phyloP scores from a whole-genome alignment of 2,329 filamentous ascomycete genomes.

The Arthrobotrys conoides region DNA sequence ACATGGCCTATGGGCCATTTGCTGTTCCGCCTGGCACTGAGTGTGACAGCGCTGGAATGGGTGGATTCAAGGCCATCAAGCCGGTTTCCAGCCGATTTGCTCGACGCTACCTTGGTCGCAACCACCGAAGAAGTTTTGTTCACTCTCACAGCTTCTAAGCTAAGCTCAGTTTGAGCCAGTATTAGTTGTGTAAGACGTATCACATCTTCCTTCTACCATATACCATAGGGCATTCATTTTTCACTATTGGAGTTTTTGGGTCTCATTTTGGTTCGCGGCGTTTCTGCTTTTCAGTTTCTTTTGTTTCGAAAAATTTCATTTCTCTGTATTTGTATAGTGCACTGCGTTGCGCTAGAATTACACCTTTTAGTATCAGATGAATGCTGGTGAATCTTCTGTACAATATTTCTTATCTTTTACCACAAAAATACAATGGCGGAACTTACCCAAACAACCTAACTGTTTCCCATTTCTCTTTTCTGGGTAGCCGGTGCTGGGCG shows the following conservation, averaged over 20 bases:
- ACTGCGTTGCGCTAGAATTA: constrained; percentile 31
- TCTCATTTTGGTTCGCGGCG: constrained; percentile 30
- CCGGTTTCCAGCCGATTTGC: constrained; percentile 49
- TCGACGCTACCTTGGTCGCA: constrained; percentile 46
- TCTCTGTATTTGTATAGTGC: constrained; percentile 23
- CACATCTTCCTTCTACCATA: constrained; percentile 30
- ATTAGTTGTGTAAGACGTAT: constrained; percentile 15
- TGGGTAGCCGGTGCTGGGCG: background rate
- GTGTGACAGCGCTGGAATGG: constrained; percentile 58
- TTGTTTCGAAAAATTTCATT: constrained; percentile 26
- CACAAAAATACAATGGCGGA: constrained; percentile 26
- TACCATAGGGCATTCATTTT: constrained; percentile 39
- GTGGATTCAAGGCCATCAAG: constrained; percentile 55
- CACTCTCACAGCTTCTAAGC: constrained; percentile 53
- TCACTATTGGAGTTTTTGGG: constrained; percentile 45
- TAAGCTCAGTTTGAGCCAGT: constrained; percentile 10
- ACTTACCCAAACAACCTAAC: constrained; percentile 28
- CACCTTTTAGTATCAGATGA: constrained; percentile 42
- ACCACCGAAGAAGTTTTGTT: constrained; percentile 51
- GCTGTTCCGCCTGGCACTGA: constrained; percentile 51
- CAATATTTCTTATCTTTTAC: constrained; percentile 24
- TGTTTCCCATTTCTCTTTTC: constrained; percentile 8
- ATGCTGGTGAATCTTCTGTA: constrained; percentile 60
- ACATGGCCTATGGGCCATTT: constrained; percentile 58
- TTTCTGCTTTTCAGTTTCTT: constrained; percentile 16